Conservation (phyloP, 768 basidiomycete genomes). For the Pulveroboletus sp. region DNA sequence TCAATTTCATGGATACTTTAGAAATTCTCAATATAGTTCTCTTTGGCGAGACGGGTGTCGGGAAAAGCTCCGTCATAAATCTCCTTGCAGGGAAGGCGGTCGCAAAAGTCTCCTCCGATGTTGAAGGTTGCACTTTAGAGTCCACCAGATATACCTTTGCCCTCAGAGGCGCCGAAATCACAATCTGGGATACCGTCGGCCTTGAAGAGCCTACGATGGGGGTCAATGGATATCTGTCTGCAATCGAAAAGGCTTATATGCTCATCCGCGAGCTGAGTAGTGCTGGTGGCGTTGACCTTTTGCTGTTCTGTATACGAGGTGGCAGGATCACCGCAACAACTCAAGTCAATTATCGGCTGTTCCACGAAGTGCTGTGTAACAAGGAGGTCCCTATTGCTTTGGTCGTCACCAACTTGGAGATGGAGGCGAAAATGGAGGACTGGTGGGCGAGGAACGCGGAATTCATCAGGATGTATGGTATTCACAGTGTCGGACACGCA, state of each 20-base stretch:
- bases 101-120: slow-evolving; percentile 31
- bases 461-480: slow-evolving; percentile 24
- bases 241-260: slow-evolving; percentile 25
- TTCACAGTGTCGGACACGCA: slow-evolving; percentile 32
- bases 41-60: slow-evolving; percentile 31
- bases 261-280: slow-evolving; percentile 22
- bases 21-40: slow-evolving; percentile 26
- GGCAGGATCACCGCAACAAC: slow-evolving; percentile 27
- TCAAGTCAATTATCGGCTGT: slow-evolving; percentile 37
- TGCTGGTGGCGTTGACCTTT: slow-evolving; percentile 30
- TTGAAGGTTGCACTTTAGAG: slow-evolving; percentile 32
- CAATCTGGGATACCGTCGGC: slow-evolving; percentile 29
- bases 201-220: slow-evolving; percentile 30
- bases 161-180: slow-evolving; percentile 7
- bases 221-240: slow-evolving; percentile 23
- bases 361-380: slow-evolving; percentile 37
- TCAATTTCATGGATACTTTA: neutral
- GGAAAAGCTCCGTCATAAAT: slow-evolving; percentile 44
- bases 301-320: slow-evolving; percentile 38
- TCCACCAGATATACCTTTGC: slow-evolving; percentile 23
- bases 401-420: slow-evolving; percentile 39
- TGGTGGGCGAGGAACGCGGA: slow-evolving; percentile 32
- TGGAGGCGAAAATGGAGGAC: slow-evolving; percentile 31
- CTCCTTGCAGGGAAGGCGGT: slow-evolving; percentile 30
- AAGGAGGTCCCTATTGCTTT: slow-evolving; percentile 37